These are phyloP conservation scores for Rickenella mellea DNA, from an alignment of 768 basidiomycete species.

Conservation along the genomic window DNA sequence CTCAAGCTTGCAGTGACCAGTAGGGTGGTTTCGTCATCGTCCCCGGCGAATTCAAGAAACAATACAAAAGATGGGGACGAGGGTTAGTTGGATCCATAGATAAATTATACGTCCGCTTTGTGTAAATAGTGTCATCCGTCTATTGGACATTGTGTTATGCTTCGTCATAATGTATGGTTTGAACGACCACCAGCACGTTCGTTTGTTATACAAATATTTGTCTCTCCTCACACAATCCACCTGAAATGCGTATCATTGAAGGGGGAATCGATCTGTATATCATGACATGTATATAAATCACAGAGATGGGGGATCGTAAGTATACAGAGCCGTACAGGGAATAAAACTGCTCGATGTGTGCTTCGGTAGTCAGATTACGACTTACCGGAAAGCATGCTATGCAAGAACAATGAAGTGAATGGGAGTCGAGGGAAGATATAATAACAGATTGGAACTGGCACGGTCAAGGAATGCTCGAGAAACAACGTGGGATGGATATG, in stretches of 20 bases:
- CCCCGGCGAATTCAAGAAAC: conserved; percentile 46
- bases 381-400: conserved; percentile 22
- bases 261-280: too few species aligned
- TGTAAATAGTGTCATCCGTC: not conserved
- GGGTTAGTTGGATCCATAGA: conserved; percentile 27
- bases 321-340: conserved; percentile 17
- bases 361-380: conserved; percentile 11
- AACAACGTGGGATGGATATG: conserved; percentile 9
- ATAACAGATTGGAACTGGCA: conserved; percentile 12
- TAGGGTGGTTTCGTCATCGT: conserved; percentile 27
- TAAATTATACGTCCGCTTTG: not conserved
- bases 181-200: not conserved
- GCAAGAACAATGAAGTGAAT: conserved; percentile 17
- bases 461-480: conserved; percentile 12
- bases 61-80: conserved; percentile 68
- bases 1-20: conserved; percentile 53
- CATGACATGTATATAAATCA: not conserved
- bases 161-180: not conserved
- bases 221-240: not conserved
- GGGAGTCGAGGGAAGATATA: conserved; percentile 12
- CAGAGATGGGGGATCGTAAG: conserved; percentile 9
- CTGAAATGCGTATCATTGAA: too few species aligned
- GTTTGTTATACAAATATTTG: conserved; percentile 1
- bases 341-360: conserved; percentile 11
- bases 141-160: not conserved